A percentile compares a stretch with the other conserved stretches of the same genome.
These are phyloP conservation scores for Dipodascus albidus DNA, from an alignment of 805 yeast species.

Conservation along the genomic window DNA sequence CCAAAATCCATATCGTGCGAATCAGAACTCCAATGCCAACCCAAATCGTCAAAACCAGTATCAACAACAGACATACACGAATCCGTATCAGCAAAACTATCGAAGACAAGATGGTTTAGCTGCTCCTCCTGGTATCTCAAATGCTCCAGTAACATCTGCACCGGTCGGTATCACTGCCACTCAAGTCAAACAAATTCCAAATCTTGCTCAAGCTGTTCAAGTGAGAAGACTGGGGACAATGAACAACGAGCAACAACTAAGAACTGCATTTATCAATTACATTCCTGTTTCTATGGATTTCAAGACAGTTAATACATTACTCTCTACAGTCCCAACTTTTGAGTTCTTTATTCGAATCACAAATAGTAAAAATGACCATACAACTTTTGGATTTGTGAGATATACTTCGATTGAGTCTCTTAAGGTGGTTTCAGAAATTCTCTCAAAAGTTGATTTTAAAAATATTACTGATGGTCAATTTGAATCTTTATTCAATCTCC, in stretches of 20 bases:
- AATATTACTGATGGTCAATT: neutral
- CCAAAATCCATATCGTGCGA: neutral
- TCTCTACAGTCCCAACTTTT: slow-evolving; percentile 12
- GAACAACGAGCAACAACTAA: slow-evolving; percentile 11
- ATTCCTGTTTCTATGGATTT: slow-evolving; percentile 12
- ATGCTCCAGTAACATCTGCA: neutral
- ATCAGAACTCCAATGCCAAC: neutral
- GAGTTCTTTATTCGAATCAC: slow-evolving; percentile 10
- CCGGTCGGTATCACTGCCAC: neutral
- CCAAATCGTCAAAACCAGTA: neutral
- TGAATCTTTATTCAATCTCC: neutral
- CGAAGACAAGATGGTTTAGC: neutral
- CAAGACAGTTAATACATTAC: slow-evolving; percentile 4
- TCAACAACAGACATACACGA: neutral
- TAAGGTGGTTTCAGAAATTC: neutral
- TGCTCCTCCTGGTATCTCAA: neutral
- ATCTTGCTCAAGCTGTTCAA: neutral
- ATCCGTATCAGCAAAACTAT: neutral
- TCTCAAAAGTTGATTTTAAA: neutral
- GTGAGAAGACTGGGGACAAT: slow-evolving; percentile 3
- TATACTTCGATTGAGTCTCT: slow-evolving; percentile 9
- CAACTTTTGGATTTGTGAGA: slow-evolving; percentile 14
- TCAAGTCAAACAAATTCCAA: neutral
- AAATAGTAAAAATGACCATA: slow-evolving; percentile 8
- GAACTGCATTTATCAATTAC: slow-evolving; percentile 12